phyloP scores from a whole-genome alignment of 495 filamentous ascomycete genomes.

The Immersiella caudata region DNA sequence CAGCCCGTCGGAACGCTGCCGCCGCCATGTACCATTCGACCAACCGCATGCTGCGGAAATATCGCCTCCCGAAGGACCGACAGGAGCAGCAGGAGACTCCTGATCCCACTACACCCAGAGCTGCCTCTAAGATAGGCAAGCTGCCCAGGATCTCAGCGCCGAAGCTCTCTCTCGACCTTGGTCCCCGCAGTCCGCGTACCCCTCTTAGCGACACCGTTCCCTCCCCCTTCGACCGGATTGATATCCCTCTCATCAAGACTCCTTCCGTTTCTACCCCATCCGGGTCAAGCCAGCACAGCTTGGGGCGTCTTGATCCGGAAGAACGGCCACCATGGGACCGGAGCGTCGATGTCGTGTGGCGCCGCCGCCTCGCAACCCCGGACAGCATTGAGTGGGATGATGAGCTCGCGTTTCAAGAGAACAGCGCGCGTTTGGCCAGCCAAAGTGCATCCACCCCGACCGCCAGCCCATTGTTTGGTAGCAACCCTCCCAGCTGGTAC shows the following conservation, averaged over 20 bases:
- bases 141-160: not conserved
- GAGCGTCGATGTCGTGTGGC: slow-evolving; percentile 33
- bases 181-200: slow-evolving; percentile 1
- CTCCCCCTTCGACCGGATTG: not conserved
- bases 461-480: not conserved
- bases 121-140: not conserved
- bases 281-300: not conserved
- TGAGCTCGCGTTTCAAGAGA: slow-evolving; percentile 23
- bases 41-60: slow-evolving; percentile 16
- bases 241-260: not conserved
- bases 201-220: not conserved
- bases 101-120: not conserved
- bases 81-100: not conserved
- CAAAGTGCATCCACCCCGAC: slow-evolving; percentile 8
- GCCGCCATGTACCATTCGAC: slow-evolving; percentile 18
- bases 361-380: slow-evolving; percentile 7
- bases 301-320: not conserved
- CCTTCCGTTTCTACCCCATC: not conserved
- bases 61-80: slow-evolving; percentile 12
- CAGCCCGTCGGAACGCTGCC: not conserved
- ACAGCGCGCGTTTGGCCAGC: slow-evolving; percentile 18
- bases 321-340: slow-evolving; percentile 36
- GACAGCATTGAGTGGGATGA: slow-evolving; percentile 12
- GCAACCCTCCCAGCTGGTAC: slow-evolving; percentile 1
- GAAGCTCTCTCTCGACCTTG: slow-evolving; percentile 4